Base-by-base conservation (phyloP, 192 early-diverging fungal genomes). In the Backusella psychrophila region DNA sequence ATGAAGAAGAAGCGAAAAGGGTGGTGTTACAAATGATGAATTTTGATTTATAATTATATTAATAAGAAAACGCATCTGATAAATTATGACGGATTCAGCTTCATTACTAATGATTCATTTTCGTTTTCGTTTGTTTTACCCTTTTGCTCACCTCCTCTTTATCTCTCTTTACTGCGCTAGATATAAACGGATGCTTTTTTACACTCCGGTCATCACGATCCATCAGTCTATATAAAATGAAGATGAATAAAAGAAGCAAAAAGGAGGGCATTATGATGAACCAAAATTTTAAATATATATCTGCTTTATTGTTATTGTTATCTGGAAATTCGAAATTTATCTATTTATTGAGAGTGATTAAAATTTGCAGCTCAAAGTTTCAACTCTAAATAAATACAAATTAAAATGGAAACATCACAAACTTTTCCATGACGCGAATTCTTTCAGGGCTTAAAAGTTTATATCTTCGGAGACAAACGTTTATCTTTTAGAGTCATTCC, bases 281-380 rank as follows among this genome's bases (percentile, higher is more conserved):
- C 46, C 46, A 49, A 49, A 49, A 21, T 5, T 49, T 49, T 19
- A 49, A 49, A 17, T 56, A 21, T 63, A 63, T 44, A 11, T 41
- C 39, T 2, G 17, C 42, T 44, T 44, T 44, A 44, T 44, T 44
- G 42, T 63, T 63, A 26, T 63, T 63, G 9, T 29, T 56, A 29
- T 29, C 56, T 63, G 23, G 56, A 63, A 63, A 63, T 63, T 63
- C 56, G 56, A 29, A 63, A 63, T 26, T 26, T 63, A 63, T 63
- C 56, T 63, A 63, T 63, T 63, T 63, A 29, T 29, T 63, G 56
- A 63, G n/a, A 63, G 56, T 29, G 56, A 63, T 59, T 59, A 23
- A 21, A 59, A 8, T 26, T 59, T 59, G 46, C 11, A 23, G n/a
- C 23, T 59, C 53, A 59, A 59, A 59, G 53, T 59, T 59, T 59